Evolutionary conservation across 805 yeast species (phyloP).

Genomic region (Komagataella ulmi): DNA sequence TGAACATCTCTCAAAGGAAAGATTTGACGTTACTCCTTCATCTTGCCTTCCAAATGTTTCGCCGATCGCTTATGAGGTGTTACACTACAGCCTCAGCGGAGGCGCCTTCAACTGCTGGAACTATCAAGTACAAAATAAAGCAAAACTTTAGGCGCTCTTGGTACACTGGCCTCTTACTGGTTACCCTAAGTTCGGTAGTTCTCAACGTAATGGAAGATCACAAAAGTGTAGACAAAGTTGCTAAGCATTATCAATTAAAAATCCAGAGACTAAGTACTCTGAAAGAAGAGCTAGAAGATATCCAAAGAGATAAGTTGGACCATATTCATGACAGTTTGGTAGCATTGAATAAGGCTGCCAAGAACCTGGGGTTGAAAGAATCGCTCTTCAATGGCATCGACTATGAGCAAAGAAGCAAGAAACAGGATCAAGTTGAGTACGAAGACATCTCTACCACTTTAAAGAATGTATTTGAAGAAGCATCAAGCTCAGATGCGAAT

Average conservation of each 20-base stretch:
- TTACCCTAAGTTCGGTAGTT: background rate
- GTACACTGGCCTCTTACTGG: background rate
- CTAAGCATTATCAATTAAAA: background rate
- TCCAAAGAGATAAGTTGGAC: background rate
- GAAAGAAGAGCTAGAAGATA: background rate
- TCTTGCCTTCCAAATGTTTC: background rate
- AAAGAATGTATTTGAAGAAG: background rate
- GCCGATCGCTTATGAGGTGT: background rate
- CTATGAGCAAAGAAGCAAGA: background rate
- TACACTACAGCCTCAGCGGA: background rate
- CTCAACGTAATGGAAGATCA: background rate
- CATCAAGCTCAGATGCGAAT: background rate
- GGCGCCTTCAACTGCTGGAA: background rate
- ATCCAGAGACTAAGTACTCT: background rate
- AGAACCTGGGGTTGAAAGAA: background rate
- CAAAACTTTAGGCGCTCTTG: background rate
- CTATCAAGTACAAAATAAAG: background rate
- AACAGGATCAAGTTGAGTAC: background rate
- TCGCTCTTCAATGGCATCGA: background rate
- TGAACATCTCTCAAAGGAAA: background rate
- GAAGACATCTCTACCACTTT: background rate
- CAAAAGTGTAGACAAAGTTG: background rate
- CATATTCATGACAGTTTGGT: background rate
- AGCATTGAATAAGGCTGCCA: background rate
- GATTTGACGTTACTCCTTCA: background rate